Evolutionary conservation across 2,329 filamentous ascomycete genomes (phyloP).

Genomic region (Cytospora mali): DNA sequence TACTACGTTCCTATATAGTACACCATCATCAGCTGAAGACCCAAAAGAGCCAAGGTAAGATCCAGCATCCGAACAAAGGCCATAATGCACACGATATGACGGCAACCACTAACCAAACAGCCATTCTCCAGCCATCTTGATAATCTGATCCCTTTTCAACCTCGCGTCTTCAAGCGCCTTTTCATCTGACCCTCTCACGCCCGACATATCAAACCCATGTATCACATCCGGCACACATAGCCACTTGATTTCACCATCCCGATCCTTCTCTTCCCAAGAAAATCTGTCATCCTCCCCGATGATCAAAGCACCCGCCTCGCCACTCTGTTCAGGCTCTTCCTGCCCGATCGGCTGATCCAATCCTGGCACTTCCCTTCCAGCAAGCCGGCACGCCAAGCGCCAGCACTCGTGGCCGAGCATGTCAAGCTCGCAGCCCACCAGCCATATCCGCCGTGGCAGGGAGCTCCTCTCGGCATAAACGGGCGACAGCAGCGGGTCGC

Average conservation of each 20-base stretch:
- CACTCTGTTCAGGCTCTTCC: constrained; percentile 30
- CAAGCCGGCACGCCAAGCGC: constrained; percentile 41
- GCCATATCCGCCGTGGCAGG: constrained; percentile 47
- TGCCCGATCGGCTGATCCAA: constrained; percentile 37
- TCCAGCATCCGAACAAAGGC: not conserved
- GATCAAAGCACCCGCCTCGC: constrained; percentile 31
- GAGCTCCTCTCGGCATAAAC: constrained; percentile 35
- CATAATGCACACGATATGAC: not conserved
- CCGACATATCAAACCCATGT: constrained; percentile 38
- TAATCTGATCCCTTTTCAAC: constrained; percentile 32
- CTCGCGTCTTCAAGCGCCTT: constrained; percentile 32
- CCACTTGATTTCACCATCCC: constrained; percentile 35
- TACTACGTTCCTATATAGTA: not conserved
- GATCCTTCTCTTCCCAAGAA: constrained; percentile 33
- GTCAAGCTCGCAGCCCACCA: constrained; percentile 50
- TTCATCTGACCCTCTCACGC: constrained; percentile 29
- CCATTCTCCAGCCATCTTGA: constrained; percentile 22
- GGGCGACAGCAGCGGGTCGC: constrained; percentile 47
- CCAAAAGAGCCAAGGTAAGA: too few relatives aligned
- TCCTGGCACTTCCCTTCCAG: constrained; percentile 37
- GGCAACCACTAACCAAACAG: constrained; percentile 10
- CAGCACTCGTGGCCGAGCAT: constrained; percentile 48
- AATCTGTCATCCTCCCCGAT: constrained; percentile 36
- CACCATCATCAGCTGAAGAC: too few relatives aligned
- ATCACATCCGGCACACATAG: constrained; percentile 37